phyloP scores from a whole-genome alignment of 805 yeast genomes.

The Teunomyces kruisii region DNA sequence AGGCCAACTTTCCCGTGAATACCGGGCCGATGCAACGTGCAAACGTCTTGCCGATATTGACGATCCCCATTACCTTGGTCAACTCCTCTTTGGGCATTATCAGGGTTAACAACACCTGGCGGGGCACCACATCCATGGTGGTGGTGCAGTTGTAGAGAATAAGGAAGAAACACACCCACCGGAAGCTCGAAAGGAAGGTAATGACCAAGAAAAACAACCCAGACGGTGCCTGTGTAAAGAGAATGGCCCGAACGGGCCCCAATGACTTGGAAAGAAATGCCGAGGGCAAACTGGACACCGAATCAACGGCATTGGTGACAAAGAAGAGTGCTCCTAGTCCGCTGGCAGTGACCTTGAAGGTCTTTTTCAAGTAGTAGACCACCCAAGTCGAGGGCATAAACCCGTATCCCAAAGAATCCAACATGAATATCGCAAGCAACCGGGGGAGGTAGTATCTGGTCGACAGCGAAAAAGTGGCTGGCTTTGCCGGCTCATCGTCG shows the following conservation, averaged over 20 bases:
- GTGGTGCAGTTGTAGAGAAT: conserved; percentile 60
- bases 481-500: conserved; percentile 15
- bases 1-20: conserved; percentile 74
- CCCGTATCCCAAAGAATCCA: conserved; percentile 87
- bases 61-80: conserved; percentile 79
- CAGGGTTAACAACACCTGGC: conserved; percentile 76
- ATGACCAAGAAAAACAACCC: conserved; percentile 56
- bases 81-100: conserved; percentile 63
- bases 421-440: conserved; percentile 63
- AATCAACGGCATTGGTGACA: conserved; percentile 57
- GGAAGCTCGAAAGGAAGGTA: conserved; percentile 21
- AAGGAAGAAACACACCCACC: conserved; percentile 53
- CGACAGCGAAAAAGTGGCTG: conserved; percentile 35
- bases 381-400: conserved; percentile 89
- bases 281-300: conserved; percentile 74
- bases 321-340: conserved; percentile 69
- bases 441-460: conserved; percentile 46
- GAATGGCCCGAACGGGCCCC: conserved; percentile 80
- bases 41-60: conserved; percentile 81
- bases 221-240: conserved; percentile 75
- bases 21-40: conserved; percentile 82
- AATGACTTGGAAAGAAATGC: conserved; percentile 61
- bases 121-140: conserved; percentile 90
- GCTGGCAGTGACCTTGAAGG: conserved; percentile 54
- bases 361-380: conserved; percentile 70